A percentile compares a stretch with the other conserved stretches of the same genome.
These are phyloP conservation scores for Mortierella sp. DNA, from an alignment of 371 early-diverging fungal genomes.

Conservation along the genomic window DNA sequence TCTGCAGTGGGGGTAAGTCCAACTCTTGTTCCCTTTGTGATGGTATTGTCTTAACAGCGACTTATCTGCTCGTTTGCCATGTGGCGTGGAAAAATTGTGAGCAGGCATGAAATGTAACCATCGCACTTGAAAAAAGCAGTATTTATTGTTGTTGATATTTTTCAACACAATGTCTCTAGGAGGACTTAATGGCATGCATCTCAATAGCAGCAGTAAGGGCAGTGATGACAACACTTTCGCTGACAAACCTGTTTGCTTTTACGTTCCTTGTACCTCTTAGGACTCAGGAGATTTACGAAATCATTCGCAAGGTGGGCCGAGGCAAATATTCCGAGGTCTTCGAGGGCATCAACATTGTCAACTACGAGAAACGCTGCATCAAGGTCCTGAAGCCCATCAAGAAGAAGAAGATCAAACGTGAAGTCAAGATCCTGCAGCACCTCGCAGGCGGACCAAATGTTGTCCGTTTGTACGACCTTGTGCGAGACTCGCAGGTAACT, in stretches of 20 bases:
- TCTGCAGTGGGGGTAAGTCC: conserved; percentile 60
- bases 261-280: conserved; percentile 54
- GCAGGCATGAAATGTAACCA: background rate
- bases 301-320: conserved; percentile 95
- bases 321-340: conserved; percentile 99
- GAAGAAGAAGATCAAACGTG: conserved; percentile 99
- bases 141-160: background rate
- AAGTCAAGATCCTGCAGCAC: conserved; percentile 98
- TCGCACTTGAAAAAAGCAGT: background rate
- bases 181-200: background rate
- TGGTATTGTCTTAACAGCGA: background rate
- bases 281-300: conserved; percentile 95
- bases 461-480: conserved; percentile 93
- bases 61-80: background rate
- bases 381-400: conserved; percentile 99
- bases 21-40: background rate
- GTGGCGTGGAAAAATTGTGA: background rate
- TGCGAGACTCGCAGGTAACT: conserved; percentile 89
- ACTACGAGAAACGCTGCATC: conserved; percentile 89
- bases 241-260: background rate
- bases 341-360: conserved; percentile 90
- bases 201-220: background rate
- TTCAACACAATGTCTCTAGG: background rate
- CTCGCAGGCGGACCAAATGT: conserved; percentile 96
- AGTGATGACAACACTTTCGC: background rate